phyloP scores from a whole-genome alignment of 1,284 basidiomycete genomes.

The Cystobasidium pallidum region DNA sequence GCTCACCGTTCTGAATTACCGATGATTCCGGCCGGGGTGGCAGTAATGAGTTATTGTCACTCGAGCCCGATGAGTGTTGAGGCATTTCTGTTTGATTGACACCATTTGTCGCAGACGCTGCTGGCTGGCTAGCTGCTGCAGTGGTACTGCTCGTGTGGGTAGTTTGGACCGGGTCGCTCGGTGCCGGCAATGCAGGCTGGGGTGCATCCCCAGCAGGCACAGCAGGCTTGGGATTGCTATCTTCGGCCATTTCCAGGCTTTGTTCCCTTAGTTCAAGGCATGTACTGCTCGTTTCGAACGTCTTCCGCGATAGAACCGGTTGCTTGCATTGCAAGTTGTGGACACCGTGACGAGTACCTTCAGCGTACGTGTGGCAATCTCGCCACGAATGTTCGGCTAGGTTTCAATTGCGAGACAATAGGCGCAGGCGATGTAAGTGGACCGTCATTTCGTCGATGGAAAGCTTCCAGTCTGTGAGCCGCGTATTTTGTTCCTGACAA shows the following conservation, averaged over 20 bases:
- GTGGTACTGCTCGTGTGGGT: neutral
- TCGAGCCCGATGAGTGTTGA: neutral
- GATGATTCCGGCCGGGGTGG: slow-evolving; percentile 3
- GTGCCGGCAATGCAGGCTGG: slow-evolving; percentile 19
- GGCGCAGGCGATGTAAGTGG: too few species aligned
- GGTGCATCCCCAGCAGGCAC: neutral
- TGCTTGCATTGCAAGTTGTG: neutral
- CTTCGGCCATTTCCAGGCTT: slow-evolving; percentile 2
- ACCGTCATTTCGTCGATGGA: too few species aligned
- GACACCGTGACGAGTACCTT: too few species aligned
- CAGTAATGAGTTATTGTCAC: neutral
- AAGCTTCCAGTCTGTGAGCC: too few species aligned
- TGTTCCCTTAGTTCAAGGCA: neutral
- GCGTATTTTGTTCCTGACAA: neutral
- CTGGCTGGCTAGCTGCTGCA: slow-evolving; percentile 3
- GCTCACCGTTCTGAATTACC: neutral
- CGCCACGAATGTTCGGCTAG: too few species aligned
- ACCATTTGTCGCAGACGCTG: neutral
- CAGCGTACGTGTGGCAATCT: too few species aligned
- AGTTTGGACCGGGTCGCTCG: slow-evolving; percentile 1
- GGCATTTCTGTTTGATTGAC: neutral
- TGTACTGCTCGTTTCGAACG: neutral
- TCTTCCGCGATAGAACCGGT: neutral
- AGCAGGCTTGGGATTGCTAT: slow-evolving; percentile 7
- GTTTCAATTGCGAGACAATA: too few species aligned